A percentile compares a stretch with the other conserved stretches of the same genome.
These are phyloP conservation scores for Acanthamoeba quina DNA, from an alignment of 208 protist genomes.

Conservation along the genomic window DNA sequence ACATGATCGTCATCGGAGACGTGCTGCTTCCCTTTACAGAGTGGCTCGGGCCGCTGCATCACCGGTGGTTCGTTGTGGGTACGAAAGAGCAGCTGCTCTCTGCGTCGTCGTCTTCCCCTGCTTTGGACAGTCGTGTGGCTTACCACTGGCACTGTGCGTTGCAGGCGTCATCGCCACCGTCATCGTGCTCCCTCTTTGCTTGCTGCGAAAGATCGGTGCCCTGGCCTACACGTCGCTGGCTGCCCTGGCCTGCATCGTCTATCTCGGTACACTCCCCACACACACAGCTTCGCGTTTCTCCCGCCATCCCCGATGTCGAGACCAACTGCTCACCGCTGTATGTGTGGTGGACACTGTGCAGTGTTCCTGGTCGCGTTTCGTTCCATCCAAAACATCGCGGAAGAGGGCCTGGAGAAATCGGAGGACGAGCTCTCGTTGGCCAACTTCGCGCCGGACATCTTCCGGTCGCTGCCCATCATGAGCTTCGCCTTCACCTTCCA, in stretches of 20 bases:
- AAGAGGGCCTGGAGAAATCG: conserved; percentile 13
- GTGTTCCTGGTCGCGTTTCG: background rate
- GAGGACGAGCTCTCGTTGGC: conserved; percentile 9
- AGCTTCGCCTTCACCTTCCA: conserved; percentile 65
- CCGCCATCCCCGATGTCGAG: background rate
- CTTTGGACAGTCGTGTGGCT: background rate
- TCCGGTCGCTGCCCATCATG: conserved; percentile 35
- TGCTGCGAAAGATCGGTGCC: conserved; percentile 4
- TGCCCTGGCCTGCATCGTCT: conserved; percentile 55
- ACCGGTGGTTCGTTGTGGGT: conserved; percentile 28
- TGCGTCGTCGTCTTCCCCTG: background rate
- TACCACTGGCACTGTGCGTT: background rate
- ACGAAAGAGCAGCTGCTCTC: background rate
- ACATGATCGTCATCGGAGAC: conserved; percentile 62
- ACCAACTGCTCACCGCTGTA: background rate
- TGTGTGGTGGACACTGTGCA: background rate
- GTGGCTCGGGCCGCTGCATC: conserved; percentile 20
- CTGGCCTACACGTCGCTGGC: conserved; percentile 26
- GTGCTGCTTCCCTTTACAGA: conserved; percentile 36
- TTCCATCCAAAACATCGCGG: conserved; percentile 1
- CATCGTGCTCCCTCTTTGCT: conserved; percentile 21
- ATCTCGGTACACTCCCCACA: background rate
- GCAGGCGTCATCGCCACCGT: background rate
- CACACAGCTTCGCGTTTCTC: background rate
- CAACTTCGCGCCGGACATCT: conserved; percentile 21